Evolutionary conservation across 331 rosid genomes (phyloP).

Genomic region (Spiraea crenata): DNA sequence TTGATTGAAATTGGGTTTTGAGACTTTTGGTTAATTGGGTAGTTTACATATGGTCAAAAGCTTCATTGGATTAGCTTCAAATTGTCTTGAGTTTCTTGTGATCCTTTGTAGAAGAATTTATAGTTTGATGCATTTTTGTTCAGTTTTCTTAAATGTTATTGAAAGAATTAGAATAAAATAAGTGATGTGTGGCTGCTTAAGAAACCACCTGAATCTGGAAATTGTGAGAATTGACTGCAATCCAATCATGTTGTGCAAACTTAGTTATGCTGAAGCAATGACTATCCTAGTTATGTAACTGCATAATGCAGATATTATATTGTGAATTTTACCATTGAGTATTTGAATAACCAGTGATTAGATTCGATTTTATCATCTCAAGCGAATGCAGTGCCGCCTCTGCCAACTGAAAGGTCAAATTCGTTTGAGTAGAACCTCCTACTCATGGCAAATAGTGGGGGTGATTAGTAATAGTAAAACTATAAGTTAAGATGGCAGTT

Average conservation of each 20-base stretch:
- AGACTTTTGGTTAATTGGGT: not conserved
- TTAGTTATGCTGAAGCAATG: not conserved
- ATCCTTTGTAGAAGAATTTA: not conserved
- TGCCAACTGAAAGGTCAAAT: not conserved
- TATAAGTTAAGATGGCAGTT: not conserved
- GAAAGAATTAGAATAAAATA: not conserved
- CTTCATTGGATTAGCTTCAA: not conserved
- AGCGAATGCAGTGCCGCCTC: not conserved
- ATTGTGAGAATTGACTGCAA: not conserved
- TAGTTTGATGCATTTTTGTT: too few species aligned
- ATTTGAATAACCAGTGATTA: not conserved
- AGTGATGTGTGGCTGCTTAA: not conserved
- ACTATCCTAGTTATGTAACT: not conserved
- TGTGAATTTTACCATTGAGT: not conserved
- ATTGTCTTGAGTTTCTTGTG: not conserved
- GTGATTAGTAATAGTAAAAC: not conserved
- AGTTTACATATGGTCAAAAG: not conserved
- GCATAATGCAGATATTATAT: not conserved
- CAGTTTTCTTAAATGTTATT: too few species aligned
- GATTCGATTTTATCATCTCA: not conserved
- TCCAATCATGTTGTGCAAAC: not conserved
- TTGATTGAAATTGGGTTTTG: conserved; percentile 14
- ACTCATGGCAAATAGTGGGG: not conserved
- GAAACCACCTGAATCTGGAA: not conserved
- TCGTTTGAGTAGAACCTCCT: not conserved